These are phyloP conservation scores for Rhododendron griersonianum DNA, from an alignment of 148 eudicot genomes.

Conservation along the genomic window DNA sequence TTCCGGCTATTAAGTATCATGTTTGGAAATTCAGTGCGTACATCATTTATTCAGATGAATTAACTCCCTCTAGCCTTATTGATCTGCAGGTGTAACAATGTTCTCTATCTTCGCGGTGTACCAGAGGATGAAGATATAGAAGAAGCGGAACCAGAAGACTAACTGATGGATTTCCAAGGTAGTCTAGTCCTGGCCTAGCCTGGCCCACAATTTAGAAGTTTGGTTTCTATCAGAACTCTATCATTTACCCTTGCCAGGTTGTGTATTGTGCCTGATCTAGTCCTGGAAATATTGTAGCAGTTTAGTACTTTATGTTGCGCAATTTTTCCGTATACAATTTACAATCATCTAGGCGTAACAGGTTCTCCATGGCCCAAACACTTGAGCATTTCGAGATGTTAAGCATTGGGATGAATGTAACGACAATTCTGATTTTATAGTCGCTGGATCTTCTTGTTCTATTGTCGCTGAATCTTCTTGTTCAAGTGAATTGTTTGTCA, in stretches of 20 bases:
- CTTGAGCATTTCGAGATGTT: not conserved
- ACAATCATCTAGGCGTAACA: not conserved
- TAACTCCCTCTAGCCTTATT: not conserved
- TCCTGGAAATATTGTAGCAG: not conserved
- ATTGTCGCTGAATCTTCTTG: not conserved
- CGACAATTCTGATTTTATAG: too few species aligned
- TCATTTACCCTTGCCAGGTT: not conserved
- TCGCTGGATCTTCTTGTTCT: not conserved
- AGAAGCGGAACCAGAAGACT: constrained; percentile 57
- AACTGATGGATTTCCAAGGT: constrained; percentile 4
- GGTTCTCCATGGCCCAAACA: not conserved
- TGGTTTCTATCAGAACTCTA: not conserved
- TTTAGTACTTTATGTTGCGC: not conserved
- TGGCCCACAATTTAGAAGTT: not conserved
- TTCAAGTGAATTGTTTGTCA: not conserved
- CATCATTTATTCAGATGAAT: not conserved
- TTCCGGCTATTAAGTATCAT: not conserved
- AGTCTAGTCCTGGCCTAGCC: not conserved
- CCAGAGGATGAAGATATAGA: constrained; percentile 87
- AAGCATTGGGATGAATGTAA: not conserved
- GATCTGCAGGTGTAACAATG: constrained; percentile 70
- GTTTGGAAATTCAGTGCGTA: not conserved
- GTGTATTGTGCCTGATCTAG: not conserved
- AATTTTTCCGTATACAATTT: not conserved
- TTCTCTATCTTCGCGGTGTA: constrained; percentile 79